These are phyloP conservation scores for Pachyrhizus erosus DNA, from an alignment of 306 rosid species.

Conservation along the genomic window DNA sequence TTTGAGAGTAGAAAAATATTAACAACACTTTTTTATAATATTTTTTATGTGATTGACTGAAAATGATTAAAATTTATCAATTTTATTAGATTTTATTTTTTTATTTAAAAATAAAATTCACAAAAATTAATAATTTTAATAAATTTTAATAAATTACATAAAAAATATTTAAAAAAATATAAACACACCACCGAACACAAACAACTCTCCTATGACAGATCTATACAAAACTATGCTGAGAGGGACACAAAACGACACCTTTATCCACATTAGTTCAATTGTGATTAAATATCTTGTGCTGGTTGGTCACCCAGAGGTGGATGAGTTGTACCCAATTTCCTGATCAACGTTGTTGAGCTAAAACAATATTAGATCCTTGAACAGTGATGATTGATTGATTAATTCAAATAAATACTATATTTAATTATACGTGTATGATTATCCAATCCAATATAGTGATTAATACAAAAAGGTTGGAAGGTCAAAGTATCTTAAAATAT, in stretches of 20 bases:
- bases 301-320: constrained; percentile 48
- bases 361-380: constrained; percentile 3
- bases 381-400: background rate
- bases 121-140: too few species aligned
- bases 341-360: constrained; percentile 46
- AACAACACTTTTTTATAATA: too few species aligned
- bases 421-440: background rate
- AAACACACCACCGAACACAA: background rate
- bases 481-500: constrained; percentile 46
- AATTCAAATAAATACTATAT: background rate
- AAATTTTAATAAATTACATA: too few species aligned
- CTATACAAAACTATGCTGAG: background rate
- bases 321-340: constrained; percentile 51
- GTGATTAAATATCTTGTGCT: constrained; percentile 37
- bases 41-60: too few species aligned
- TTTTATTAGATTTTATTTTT: too few species aligned
- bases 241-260: constrained; percentile 21
- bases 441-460: constrained; percentile 22
- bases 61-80: too few species aligned
- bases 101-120: too few species aligned
- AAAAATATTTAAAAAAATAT: too few species aligned
- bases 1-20: too few species aligned
- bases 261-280: background rate
- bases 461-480: constrained; percentile 20
- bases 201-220: background rate